Evolutionary conservation across 202 grass and related monocot genomes (phyloP), one percentile per base, ranked within the genome.

Genomic region (Panicum hallii): DNA sequence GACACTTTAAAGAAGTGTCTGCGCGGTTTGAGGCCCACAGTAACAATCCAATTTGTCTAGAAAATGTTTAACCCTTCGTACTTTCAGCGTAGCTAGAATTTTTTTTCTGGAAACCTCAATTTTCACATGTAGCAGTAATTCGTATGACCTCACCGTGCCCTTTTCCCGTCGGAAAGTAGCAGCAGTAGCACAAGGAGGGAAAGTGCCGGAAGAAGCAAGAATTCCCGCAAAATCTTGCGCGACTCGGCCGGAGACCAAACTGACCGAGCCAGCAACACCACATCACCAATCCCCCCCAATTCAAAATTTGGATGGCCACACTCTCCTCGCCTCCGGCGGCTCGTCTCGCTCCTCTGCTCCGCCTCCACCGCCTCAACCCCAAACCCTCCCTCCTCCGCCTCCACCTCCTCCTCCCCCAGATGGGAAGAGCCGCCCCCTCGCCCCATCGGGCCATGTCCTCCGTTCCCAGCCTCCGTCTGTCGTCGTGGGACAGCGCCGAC

Each of bases 361-460:
- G 9, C 32, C 32, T 32, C 32, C 32, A 32, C 56, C 47, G 50
- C 60, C 60, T 42, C 20, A 1, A 12, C 4, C 60, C 11, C 67
- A 66, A 67, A 43, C 49, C 85, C 52, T 63, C 54, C 14, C 11
- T 9, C 16, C 7, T 32, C 10, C 9, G 53, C 63, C 34, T 11
- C 78, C 0, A 42, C 32, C 9, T 67, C 63, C 34, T 11, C 78
- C 0, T 54, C 32, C 47, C 19, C 11, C 23, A 30, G 23, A 62
- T 11, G 5, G 10, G 34, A 69, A 41, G 32, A 42, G 11, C 28
- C 47, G 13, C 22, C 38, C 7, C 13, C 15, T 46, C 58, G 26
- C 6, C 44, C 67, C 48, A 41, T 30, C 19, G 47, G 5, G 26
- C 81, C 49, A 88, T 88, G 86, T 23, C 76, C 15, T 79, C 81